Percentiles rank a stretch among this genome's conserved stretches.
These are phyloP conservation scores for Dendrocalamus latiflorus DNA, from an alignment of 202 grass and related monocot species.

Conservation along the genomic window DNA sequence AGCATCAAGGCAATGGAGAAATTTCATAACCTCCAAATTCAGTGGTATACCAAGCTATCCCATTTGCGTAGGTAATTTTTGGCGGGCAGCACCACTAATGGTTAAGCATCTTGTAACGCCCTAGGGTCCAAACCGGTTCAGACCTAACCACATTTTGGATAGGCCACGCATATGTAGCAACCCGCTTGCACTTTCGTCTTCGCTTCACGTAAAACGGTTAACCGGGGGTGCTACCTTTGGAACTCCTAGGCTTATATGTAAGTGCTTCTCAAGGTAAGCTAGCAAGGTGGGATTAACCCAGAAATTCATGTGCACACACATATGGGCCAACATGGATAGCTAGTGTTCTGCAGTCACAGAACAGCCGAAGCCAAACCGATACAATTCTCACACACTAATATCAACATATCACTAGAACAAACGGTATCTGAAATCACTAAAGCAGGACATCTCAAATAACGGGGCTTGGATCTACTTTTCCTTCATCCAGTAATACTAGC, in stretches of 20 bases:
- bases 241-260: no score
- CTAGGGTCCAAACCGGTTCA: no score
- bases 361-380: background rate
- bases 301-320: no score
- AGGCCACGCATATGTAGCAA: no score
- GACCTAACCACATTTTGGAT: no score
- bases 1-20: background rate
- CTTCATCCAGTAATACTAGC: background rate
- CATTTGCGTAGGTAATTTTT: background rate
- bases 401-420: background rate
- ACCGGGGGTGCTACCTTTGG: no score
- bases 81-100: background rate
- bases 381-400: background rate
- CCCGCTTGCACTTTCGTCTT: no score
- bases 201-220: no score
- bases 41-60: background rate
- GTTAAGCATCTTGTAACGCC: background rate
- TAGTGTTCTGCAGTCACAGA: constrained; percentile 4
- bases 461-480: background rate
- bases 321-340: constrained; percentile 3
- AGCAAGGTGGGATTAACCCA: no score
- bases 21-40: background rate
- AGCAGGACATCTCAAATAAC: background rate
- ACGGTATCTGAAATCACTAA: background rate
- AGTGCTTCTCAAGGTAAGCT: no score